Base-by-base conservation (phyloP, 1,139 yeast species). In the Kluyveromyces marxianus region DNA sequence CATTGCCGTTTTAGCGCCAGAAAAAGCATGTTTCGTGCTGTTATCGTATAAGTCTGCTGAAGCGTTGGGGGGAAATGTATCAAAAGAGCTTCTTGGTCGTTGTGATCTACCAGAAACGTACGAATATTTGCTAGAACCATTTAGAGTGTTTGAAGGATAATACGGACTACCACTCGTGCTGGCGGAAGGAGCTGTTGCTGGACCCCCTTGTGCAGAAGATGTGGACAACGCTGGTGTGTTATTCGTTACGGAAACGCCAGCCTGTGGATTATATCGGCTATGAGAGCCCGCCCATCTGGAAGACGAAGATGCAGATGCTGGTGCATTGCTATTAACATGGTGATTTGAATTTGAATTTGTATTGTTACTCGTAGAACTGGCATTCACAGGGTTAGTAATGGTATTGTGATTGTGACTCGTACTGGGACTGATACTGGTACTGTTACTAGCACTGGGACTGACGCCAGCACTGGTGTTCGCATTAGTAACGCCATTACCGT, bases 251-350 rank as follows among this genome's bases (percentile, higher is more conserved):
- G 31, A 29, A 29, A 29, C 21, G 34, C 42, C 46, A 5, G 30
- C 35, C 28, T 49, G 51, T n/a, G 47, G 47, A 33, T 46, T 46
- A 30, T 49, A 48, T 6, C 52, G 39, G 36, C 50, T 49, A 8
- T 37, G 40, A 32, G 31, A 25, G 35, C 42, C 45, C 25, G 40
- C 38, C 42, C 50, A 43, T 29, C 50, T 44, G 25, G 47, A 39
- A 10, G 35, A 27, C 14, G 42, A 8, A 10, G 39, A 14, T 14
- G 21, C 28, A 14, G 21, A 14, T 14, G 21, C 21, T 14, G 21
- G 21, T 14, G 21, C 21, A 14, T 14, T 14, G 21, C 21, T 14
- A 14, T 14, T 14, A 14, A 14, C 21, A 14, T 14, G 21, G 21
- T 14, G 21, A 14, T 14, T 14, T 14, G 21, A 14, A 14, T 14